Evolutionary conservation across 2,329 filamentous ascomycete genomes (phyloP).

Genomic region (Coniochaeta sp.): DNA sequence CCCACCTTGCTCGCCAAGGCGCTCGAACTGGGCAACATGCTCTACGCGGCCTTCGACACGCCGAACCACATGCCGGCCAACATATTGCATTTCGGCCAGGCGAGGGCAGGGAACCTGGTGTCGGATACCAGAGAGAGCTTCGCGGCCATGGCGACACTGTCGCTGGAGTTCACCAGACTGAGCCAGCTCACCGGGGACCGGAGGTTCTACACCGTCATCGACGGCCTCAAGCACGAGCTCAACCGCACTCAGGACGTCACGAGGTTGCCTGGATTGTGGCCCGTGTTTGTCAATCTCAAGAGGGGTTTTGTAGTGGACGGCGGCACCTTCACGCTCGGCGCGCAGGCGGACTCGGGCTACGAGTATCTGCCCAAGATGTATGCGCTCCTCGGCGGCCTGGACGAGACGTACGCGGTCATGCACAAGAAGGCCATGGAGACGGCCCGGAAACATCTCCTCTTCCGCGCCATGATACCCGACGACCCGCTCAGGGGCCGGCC

Average conservation of each 20-base stretch:
- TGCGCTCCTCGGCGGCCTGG: conserved; percentile 57
- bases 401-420: conserved; percentile 56
- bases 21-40: conserved; percentile 44
- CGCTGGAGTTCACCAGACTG: conserved; percentile 67
- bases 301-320: conserved; percentile 35
- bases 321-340: conserved; percentile 34
- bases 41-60: conserved; percentile 47
- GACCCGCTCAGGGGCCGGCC: conserved; percentile 3
- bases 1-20: conserved; percentile 40
- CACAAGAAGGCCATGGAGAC: conserved; percentile 56
- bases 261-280: conserved; percentile 66
- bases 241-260: conserved; percentile 59
- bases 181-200: conserved; percentile 64
- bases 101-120: conserved; percentile 27
- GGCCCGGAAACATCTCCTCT: conserved; percentile 56
- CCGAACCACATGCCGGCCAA: conserved; percentile 44
- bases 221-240: conserved; percentile 64
- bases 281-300: conserved; percentile 54
- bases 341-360: conserved; percentile 43
- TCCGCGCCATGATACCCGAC: conserved; percentile 54
- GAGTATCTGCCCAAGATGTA: conserved; percentile 56
- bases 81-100: conserved; percentile 34
- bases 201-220: conserved; percentile 71
- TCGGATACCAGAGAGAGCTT: conserved; percentile 29
- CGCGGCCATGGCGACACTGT: conserved; percentile 55